Conservation (phyloP, 306 rosid genomes). For the Mucuna pruriens region DNA sequence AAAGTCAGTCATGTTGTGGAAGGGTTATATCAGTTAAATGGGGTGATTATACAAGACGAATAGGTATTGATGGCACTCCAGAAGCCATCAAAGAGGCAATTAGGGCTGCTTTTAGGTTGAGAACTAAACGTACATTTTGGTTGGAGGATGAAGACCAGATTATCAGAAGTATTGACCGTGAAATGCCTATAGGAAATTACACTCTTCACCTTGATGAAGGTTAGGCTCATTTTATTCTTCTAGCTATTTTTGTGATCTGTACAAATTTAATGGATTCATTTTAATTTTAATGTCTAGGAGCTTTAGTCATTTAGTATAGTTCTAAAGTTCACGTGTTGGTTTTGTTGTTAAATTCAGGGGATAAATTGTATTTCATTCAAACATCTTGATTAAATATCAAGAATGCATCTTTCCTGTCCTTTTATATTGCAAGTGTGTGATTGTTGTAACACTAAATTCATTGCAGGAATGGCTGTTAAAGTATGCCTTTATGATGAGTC, state of each 20-base stretch:
- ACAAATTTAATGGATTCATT: slow-evolving; percentile 11
- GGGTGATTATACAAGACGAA: slow-evolving; percentile 89
- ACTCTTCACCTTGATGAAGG: slow-evolving; percentile 98
- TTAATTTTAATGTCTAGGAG: not conserved
- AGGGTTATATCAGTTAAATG: slow-evolving; percentile 94
- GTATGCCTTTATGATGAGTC: slow-evolving; percentile 82
- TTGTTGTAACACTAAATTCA: slow-evolving; percentile 35
- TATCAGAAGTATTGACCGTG: slow-evolving; percentile 88
- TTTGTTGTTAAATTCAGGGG: slow-evolving; percentile 23
- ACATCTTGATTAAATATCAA: not conserved
- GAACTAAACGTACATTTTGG: slow-evolving; percentile 95
- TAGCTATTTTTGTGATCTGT: slow-evolving; percentile 11
- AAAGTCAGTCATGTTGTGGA: slow-evolving; percentile 79
- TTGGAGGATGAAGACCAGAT: slow-evolving; percentile 96
- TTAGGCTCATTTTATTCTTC: slow-evolving; percentile 20
- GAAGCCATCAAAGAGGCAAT: slow-evolving; percentile 96
- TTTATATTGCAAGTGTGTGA: slow-evolving; percentile 4
- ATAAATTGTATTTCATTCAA: not conserved
- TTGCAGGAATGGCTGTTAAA: slow-evolving; percentile 85
- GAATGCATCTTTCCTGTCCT: not conserved
- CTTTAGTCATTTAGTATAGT: not conserved
- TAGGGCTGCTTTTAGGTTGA: slow-evolving; percentile 86
- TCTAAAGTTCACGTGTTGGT: not conserved
- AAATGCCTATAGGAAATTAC: slow-evolving; percentile 95
- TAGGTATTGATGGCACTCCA: slow-evolving; percentile 86